Evolutionary conservation across 2,329 filamentous ascomycete species (phyloP), one percentile per base, ranked within the genome.

Genomic region (Talaromyces sp.): DNA sequence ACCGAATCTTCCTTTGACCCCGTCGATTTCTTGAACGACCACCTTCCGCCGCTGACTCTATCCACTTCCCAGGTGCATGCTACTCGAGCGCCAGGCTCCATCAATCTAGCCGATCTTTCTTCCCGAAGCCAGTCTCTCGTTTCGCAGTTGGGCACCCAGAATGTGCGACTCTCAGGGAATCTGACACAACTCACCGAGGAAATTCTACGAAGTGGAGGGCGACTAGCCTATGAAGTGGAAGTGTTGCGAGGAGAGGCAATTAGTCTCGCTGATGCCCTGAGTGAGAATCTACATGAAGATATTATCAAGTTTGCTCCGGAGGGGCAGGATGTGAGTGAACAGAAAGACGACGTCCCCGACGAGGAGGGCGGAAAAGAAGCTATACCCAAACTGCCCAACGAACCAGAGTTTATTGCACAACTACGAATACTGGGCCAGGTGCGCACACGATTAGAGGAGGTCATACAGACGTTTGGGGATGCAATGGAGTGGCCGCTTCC

Each of bases 401-500:
- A 90, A 65, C 90, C 90, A 1, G 80, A 83, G 37, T 92, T 90
- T 76, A 89, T 97, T 69, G 85, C 85, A 60, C 89, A 93, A 69
- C 84, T 99, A 63, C 90, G 91, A 70, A 96, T 90, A 14, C 83
- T 99, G 43, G 91, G 90, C 3, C 85, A 90, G 49, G 92, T 98
- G 33, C 90, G 93, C 60, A 81, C 87, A 1, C 90, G 93, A n/a
- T 85, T 99, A 16, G 93, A 98, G 69, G 86, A 88, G 1, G 93
- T 98, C 27, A 93, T 98, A 73, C 90, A 91, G 76, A 90, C 89
- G 0, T 99, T 99, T 76, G 94, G 93, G 47, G 90, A 96, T 71
- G 94, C 95, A 37, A 97, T 98, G 91, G 90, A 96, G 71, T 98
- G 96, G 85, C 90, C 92, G 0, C 87, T 97, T 59, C 92, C 94